These are phyloP conservation scores for Phytophthora capsici DNA, from an alignment of 352 stramenopile species.

Conservation along the genomic window DNA sequence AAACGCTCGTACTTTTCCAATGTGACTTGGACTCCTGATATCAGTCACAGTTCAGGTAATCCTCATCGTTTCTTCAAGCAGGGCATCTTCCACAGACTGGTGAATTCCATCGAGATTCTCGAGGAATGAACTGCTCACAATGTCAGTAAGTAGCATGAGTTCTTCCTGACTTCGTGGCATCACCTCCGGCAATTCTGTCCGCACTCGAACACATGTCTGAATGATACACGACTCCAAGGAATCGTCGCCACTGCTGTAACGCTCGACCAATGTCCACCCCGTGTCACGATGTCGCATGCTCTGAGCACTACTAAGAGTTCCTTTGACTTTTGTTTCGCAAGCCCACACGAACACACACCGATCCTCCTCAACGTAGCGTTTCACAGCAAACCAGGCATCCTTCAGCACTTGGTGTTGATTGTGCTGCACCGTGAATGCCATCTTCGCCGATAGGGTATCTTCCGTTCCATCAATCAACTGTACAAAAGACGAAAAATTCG, in stretches of 20 bases:
- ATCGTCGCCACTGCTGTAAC: background rate
- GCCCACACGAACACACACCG: slow-evolving; percentile 38
- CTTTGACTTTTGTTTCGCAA: slow-evolving; percentile 34
- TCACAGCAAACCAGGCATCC: slow-evolving; percentile 36
- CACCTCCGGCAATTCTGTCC: slow-evolving; percentile 29
- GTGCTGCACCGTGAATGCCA: slow-evolving; percentile 36
- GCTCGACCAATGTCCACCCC: slow-evolving; percentile 32
- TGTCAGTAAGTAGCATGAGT: slow-evolving; percentile 29
- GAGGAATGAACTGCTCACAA: slow-evolving; percentile 35
- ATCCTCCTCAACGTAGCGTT: slow-evolving; percentile 29
- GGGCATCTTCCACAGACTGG: slow-evolving; percentile 34
- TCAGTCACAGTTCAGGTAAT: background rate
- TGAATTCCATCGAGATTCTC: slow-evolving; percentile 39
- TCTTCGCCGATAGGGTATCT: slow-evolving; percentile 39
- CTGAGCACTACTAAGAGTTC: slow-evolving; percentile 30
- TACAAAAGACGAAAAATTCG: background rate
- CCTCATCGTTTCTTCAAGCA: slow-evolving; percentile 32
- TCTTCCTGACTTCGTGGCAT: slow-evolving; percentile 36
- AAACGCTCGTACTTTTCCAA: no score
- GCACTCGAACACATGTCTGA: slow-evolving; percentile 33
- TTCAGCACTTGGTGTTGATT: slow-evolving; percentile 32
- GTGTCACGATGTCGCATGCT: slow-evolving; percentile 28
- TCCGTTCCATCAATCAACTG: slow-evolving; percentile 33
- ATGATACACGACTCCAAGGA: slow-evolving; percentile 26
- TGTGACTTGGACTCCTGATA: no score